phyloP scores from a whole-genome alignment of 805 yeast species.

The Priceomyces melissophilus region DNA sequence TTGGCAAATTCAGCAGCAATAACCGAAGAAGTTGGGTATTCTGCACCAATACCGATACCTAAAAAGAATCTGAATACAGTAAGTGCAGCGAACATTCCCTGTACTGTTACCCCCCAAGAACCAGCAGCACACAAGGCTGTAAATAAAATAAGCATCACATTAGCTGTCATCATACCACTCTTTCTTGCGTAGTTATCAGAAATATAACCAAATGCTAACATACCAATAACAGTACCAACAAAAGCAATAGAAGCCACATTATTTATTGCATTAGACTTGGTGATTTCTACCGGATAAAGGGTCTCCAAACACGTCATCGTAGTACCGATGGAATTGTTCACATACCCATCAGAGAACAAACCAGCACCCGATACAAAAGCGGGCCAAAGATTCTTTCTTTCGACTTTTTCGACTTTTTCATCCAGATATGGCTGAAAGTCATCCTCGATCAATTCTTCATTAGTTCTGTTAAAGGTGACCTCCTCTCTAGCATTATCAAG shows the following conservation, averaged over 20 bases:
- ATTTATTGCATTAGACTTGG: conserved; percentile 63
- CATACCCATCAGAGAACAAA: conserved; percentile 88
- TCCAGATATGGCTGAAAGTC: conserved; percentile 21
- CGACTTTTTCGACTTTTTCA: conserved; percentile 13
- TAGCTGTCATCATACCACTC: conserved; percentile 77
- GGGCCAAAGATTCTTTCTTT: conserved; percentile 46
- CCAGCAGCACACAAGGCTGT: conserved; percentile 78
- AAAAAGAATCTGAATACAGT: conserved; percentile 83
- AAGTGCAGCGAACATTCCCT: conserved; percentile 79
- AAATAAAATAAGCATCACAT: conserved; percentile 69
- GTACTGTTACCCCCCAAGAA: conserved; percentile 72
- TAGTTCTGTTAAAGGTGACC: conserved; percentile 33
- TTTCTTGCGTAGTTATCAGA: conserved; percentile 82
- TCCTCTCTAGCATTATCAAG: conserved; percentile 39
- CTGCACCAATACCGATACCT: conserved; percentile 93
- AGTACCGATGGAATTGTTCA: conserved; percentile 78
- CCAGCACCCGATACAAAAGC: conserved; percentile 88
- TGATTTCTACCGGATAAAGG: conserved; percentile 63
- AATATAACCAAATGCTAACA: conserved; percentile 72
- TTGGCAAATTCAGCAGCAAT: conserved; percentile 91
- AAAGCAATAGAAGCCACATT: conserved; percentile 87
- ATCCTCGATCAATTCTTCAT: conserved; percentile 15
- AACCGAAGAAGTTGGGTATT: conserved; percentile 90
- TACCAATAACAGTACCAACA: conserved; percentile 89
- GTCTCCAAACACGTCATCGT: conserved; percentile 66